phyloP scores from a whole-genome alignment of 768 basidiomycete species.

The Tephrocybe sp. region DNA sequence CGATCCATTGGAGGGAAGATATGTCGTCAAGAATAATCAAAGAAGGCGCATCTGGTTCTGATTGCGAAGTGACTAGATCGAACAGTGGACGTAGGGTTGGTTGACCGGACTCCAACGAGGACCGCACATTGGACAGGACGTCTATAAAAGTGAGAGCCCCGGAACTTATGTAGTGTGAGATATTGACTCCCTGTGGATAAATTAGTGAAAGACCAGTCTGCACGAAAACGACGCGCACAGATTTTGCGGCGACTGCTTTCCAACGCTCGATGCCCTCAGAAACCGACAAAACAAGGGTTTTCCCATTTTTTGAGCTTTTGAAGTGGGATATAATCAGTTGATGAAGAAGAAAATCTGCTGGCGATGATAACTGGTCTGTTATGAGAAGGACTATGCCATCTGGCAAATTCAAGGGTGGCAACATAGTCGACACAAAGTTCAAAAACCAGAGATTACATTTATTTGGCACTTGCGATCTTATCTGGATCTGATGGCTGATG shows the following conservation, averaged over 20 bases:
- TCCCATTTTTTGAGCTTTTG: conserved; percentile 38
- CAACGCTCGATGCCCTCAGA: conserved; percentile 59
- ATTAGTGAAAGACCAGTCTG: background rate
- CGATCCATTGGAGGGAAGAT: conserved; percentile 70
- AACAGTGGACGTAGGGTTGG: conserved; percentile 33
- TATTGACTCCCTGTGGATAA: conserved; percentile 35
- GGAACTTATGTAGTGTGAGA: conserved; percentile 34
- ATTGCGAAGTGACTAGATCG: conserved; percentile 30
- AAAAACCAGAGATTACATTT: too few relatives aligned
- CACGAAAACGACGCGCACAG: conserved; percentile 41
- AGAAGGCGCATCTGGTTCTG: conserved; percentile 19
- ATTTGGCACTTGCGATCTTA: background rate
- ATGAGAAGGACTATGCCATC: conserved; percentile 57
- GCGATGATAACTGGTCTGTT: conserved; percentile 69
- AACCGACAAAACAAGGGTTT: conserved; percentile 54
- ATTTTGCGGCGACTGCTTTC: conserved; percentile 63
- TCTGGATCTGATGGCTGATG: too few relatives aligned
- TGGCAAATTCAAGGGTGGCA: conserved; percentile 54
- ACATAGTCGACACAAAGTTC: too few relatives aligned
- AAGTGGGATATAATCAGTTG: conserved; percentile 49
- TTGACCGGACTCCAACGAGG: conserved; percentile 19
- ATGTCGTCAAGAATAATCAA: conserved; percentile 75
- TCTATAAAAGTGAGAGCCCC: conserved; percentile 57
- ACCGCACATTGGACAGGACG: conserved; percentile 35
- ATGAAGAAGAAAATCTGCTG: conserved; percentile 74